Evolutionary conservation across 441 rosid species (phyloP).

Genomic region (Gossypium davidsonii): DNA sequence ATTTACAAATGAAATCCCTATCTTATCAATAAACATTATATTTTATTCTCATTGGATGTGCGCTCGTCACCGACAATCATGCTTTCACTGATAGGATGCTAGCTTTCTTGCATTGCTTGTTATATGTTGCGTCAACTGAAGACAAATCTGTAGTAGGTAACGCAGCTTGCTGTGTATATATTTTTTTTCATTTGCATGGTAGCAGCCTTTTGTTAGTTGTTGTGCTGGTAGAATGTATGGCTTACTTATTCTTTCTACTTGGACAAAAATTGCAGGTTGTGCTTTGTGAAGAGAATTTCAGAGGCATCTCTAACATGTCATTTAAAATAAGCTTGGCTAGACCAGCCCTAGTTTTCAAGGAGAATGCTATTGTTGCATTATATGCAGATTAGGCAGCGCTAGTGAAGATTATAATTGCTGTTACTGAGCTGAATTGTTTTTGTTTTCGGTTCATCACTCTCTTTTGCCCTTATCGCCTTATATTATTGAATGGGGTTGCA

Average conservation of each 20-base stretch:
- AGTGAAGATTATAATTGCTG: no score
- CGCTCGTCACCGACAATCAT: not conserved
- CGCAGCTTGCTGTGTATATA: not conserved
- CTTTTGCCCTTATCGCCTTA: no score
- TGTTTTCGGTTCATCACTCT: no score
- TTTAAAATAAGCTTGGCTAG: slow-evolving; percentile 48
- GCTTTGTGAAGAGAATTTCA: slow-evolving; percentile 60
- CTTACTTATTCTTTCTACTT: not conserved
- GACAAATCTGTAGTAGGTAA: not conserved
- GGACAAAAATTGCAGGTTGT: slow-evolving; percentile 38
- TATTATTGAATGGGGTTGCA: no score
- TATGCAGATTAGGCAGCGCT: no score
- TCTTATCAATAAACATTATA: not conserved
- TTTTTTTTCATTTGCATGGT: not conserved
- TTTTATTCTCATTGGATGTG: not conserved
- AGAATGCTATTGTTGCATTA: no score
- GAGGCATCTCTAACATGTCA: slow-evolving; percentile 41
- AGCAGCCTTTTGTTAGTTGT: not conserved
- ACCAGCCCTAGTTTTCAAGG: no score
- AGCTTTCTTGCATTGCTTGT: not conserved
- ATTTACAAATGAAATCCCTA: not conserved
- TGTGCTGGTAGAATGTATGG: not conserved
- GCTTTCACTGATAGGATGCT: not conserved
- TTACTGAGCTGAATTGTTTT: no score
- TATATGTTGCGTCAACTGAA: not conserved